Evolutionary conservation across 352 stramenopile genomes (phyloP), one percentile per base, ranked within the genome.

Genomic region (Phytophthora uliginosa): DNA sequence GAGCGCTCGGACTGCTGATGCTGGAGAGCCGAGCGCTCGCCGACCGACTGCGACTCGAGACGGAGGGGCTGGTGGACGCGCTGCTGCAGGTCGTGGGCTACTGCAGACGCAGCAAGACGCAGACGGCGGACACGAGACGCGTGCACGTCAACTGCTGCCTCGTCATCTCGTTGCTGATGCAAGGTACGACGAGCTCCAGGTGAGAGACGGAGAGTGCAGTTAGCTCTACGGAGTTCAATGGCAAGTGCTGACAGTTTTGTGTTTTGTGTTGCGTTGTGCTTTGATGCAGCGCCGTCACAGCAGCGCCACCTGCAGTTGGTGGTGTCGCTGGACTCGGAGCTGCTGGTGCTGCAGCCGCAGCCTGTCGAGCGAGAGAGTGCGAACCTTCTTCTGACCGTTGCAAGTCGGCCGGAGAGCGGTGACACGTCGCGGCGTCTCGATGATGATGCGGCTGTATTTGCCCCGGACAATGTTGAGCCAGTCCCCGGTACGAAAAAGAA

Each of bases 71-170:
- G 12, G 78, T 95, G 31, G 88, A 95, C 59, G 84, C 88, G 50
- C 66, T 95, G 48, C 77, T 95, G 52, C 85, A 94, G 72, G 65
- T 95, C 24, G 66, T 95, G 52, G 81, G 84, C 45, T 90, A 77
- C 59, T 94, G 85, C 40, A 77, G 88, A 17, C 79, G 78, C 34
- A 75, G 79, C 48, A 63, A 72, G 33, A 71, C 70, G 26, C 78
- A 87, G 58, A 91, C 79, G 42, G 63, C 79, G 10, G 89, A 95
- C 56, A 88, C 74, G 28, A 77, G 83, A 24, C 86, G 87, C 26
- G 84, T 93, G 24, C 85, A 94, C 50, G 89, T 95, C 47, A 95
- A 95, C 60, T 94, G 84, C 77, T 95, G 87, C 54, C 82, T 95
- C 58, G 85, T 94, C 38, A 91, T 95, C 73, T 93, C 89, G n/a